Evolutionary conservation across 2,329 filamentous ascomycete species (phyloP).

Genomic region (Hysterium pulicare): DNA sequence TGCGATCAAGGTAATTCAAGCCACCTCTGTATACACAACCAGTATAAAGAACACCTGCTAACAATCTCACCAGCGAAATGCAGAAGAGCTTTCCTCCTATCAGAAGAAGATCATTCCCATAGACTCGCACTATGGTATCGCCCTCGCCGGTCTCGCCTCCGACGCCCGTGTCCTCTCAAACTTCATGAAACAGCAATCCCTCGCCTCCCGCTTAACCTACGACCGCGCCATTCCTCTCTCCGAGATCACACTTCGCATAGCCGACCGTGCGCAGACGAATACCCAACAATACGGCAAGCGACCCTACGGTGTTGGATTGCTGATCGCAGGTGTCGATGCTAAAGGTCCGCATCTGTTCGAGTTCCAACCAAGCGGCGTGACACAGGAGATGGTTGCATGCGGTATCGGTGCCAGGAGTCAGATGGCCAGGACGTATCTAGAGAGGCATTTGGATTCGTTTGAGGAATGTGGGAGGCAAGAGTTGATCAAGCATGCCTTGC

Average conservation of each 20-base stretch:
- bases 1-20: conserved; percentile 76
- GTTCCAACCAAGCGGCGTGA: conserved; percentile 95
- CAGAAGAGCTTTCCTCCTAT: conserved; percentile 98
- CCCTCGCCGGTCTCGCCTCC: conserved; percentile 93
- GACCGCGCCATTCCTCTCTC: conserved; percentile 88
- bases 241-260: conserved; percentile 86
- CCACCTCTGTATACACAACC: conserved; percentile 1
- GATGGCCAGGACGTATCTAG: conserved; percentile 96
- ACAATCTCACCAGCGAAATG: conserved; percentile 68
- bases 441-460: conserved; percentile 86
- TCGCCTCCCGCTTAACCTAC: conserved; percentile 92
- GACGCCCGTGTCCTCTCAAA: conserved; percentile 99
- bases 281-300: conserved; percentile 96
- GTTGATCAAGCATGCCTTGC: conserved; percentile 84
- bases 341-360: conserved; percentile 94
- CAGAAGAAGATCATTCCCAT: conserved; percentile 98
- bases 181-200: conserved; percentile 99
- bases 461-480: conserved; percentile 73
- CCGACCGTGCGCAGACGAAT: conserved; percentile 94
- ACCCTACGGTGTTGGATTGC: conserved; percentile 89
- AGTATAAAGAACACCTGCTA: conserved; percentile 12
- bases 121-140: conserved; percentile 92
- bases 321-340: conserved; percentile 92
- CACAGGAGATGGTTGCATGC: conserved; percentile 94
- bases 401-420: conserved; percentile 94